These are phyloP conservation scores for Aspergillus bridgeri DNA, from an alignment of 495 filamentous ascomycete genomes.

Conservation along the genomic window DNA sequence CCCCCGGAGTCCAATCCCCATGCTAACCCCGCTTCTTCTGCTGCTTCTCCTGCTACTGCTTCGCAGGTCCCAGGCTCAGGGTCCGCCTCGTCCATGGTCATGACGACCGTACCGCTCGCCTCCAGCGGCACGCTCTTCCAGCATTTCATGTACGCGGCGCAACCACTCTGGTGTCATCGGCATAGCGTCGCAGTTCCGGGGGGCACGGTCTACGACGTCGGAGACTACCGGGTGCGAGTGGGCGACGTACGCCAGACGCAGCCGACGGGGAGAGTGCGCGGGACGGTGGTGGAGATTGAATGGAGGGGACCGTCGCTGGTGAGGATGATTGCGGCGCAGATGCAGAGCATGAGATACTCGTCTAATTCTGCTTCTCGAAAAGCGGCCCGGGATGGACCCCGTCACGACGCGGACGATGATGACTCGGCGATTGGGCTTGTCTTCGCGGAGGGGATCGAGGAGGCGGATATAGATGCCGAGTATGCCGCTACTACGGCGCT, in stretches of 20 bases:
- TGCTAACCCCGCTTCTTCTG: no score
- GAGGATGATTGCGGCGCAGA: slow-evolving; percentile 21
- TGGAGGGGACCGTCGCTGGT: slow-evolving; percentile 42
- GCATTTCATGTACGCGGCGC: slow-evolving; percentile 43
- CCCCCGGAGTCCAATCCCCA: slow-evolving; percentile 17
- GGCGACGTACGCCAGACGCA: slow-evolving; percentile 45
- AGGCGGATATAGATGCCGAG: slow-evolving; percentile 42
- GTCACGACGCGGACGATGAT: slow-evolving; percentile 17
- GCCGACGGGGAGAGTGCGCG: slow-evolving; percentile 35
- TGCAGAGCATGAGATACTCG: neutral
- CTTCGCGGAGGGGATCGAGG: slow-evolving; percentile 29
- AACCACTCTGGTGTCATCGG: slow-evolving; percentile 45
- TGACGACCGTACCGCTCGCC: slow-evolving; percentile 37
- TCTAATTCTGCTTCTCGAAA: neutral
- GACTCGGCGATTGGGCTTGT: slow-evolving; percentile 32
- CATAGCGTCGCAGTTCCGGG: slow-evolving; percentile 39
- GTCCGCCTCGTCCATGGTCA: no score
- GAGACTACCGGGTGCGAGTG: slow-evolving; percentile 43
- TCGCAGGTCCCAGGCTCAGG: no score
- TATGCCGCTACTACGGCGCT: slow-evolving; percentile 35
- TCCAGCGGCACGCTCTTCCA: slow-evolving; percentile 37
- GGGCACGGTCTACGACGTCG: slow-evolving; percentile 42
- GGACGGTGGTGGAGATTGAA: slow-evolving; percentile 43
- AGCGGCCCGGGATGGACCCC: no score
- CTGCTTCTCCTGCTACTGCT: no score